Evolutionary conservation across 257 asterid genomes (phyloP).

Genomic region (Ilex asprella): DNA sequence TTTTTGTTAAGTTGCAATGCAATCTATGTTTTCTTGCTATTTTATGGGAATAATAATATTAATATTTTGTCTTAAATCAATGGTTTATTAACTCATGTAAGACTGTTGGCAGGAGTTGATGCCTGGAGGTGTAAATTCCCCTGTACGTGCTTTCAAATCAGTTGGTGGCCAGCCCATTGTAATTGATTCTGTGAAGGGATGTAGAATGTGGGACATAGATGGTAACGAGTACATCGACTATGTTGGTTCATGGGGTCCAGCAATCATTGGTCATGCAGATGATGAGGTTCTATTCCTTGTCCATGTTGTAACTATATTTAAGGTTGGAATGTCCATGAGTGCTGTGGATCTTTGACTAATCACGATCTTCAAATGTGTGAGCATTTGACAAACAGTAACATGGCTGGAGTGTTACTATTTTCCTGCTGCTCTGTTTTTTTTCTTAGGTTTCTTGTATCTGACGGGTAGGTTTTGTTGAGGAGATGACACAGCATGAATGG

Average conservation of each 20-base stretch:
- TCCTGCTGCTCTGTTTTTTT: no score
- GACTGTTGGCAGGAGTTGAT: slow-evolving; percentile 29
- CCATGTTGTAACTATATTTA: slow-evolving; percentile 7
- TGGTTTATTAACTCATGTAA: neutral
- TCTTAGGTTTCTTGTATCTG: no score
- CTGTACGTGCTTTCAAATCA: slow-evolving; percentile 95
- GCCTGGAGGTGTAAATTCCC: slow-evolving; percentile 99
- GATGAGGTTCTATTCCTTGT: slow-evolving; percentile 55
- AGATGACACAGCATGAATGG: no score
- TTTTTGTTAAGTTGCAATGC: no score
- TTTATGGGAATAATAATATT: neutral
- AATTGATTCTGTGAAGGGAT: slow-evolving; percentile 88
- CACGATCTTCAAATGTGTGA: no score
- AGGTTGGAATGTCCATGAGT: slow-evolving; percentile 1
- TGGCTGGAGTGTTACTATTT: neutral
- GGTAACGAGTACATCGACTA: slow-evolving; percentile 97
- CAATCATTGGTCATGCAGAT: slow-evolving; percentile 96
- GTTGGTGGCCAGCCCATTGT: slow-evolving; percentile 96
- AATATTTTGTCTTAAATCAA: neutral
- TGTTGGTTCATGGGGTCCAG: slow-evolving; percentile 98
- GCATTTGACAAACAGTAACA: neutral
- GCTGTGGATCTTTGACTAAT: no score
- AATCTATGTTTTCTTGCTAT: no score
- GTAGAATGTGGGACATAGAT: slow-evolving; percentile 90
- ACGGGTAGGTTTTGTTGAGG: no score